Evolutionary conservation across 2,329 filamentous ascomycete species (phyloP).

Genomic region (Helminthosporium solani): DNA sequence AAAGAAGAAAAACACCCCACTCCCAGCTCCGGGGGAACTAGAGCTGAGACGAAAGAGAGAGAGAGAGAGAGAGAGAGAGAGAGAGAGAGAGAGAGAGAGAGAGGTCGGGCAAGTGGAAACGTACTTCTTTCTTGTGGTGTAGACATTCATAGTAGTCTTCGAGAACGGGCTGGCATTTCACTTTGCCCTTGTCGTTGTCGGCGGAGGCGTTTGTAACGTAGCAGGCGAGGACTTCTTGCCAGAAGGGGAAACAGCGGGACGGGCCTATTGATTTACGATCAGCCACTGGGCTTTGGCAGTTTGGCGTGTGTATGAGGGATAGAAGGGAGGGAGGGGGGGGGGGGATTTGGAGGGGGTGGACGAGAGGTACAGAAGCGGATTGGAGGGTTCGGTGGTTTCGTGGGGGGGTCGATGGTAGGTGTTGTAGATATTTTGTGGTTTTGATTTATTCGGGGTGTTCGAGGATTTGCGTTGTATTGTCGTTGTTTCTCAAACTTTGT

Average conservation of each 20-base stretch:
- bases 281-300: not conserved
- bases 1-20: no score
- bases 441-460: not conserved
- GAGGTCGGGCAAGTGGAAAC: slow-evolving; percentile 31
- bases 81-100: not conserved
- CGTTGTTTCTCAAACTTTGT: not conserved
- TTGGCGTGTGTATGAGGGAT: not conserved
- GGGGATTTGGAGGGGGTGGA: not conserved
- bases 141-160: slow-evolving; percentile 99
- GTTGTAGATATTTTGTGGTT: not conserved
- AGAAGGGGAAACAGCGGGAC: slow-evolving; percentile 95
- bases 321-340: not conserved
- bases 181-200: slow-evolving; percentile 77
- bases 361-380: no score
- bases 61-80: slow-evolving; percentile 10
- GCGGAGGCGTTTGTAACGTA: slow-evolving; percentile 90
- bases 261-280: slow-evolving; percentile 51
- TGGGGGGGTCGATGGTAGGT: no score
- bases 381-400: no score
- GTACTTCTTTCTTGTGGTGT: slow-evolving; percentile 98
- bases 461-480: not conserved
- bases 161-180: slow-evolving; percentile 79
- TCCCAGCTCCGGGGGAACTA: not conserved
- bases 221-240: slow-evolving; percentile 98
- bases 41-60: slow-evolving; percentile 11